Evolutionary conservation across 306 rosid species (phyloP), one percentile per base, ranked within the genome.

Genomic region (Rosa rugosa): DNA sequence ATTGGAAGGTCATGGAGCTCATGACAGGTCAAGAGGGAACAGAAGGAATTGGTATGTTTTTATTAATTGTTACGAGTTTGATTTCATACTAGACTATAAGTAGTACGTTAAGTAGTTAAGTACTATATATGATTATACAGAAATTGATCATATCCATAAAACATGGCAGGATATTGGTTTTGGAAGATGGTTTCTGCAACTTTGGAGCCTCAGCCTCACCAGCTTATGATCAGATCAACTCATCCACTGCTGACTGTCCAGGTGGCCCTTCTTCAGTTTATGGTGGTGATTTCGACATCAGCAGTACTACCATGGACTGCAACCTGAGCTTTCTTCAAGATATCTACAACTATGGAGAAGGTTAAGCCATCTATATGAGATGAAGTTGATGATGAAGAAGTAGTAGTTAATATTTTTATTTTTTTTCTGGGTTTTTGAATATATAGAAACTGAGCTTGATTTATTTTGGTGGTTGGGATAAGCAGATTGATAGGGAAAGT

Each of bases 161-260:
- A 69, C 16, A 63, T 42, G 23, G 67, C 84, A 94, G 99, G 99
- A 95, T 31, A 87, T 83, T 95, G 75, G 99, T 91, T 31, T 14
- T 95, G 99, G 98, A 95, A 87, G 98, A 92, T 85, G 99, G 99
- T 40, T 92, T 92, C 90, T 95, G 99, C 91, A 95, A 95, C 77
- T 92, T 95, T 45, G 36, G 36, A 31, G 36, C 36, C 34, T 31
- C 34, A 31, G 3, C 36, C 36, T 31, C 36, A 31, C 36, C 36
- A 31, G 36, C 36, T 31, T 0, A 31, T 31, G 36, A 31, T 31
- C 36, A 31, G 36, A 31, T 31, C 36, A 31, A 31, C 36, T 31
- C 36, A 31, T 31, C 54, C 72, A 14, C 13, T 22, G 40, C 47
- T 0, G 92, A 88, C 65, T 86, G 89, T 78, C 83, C 93, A 49